Base-by-base conservation (phyloP, 2,329 filamentous ascomycete species). In the Zalaria sp. region DNA sequence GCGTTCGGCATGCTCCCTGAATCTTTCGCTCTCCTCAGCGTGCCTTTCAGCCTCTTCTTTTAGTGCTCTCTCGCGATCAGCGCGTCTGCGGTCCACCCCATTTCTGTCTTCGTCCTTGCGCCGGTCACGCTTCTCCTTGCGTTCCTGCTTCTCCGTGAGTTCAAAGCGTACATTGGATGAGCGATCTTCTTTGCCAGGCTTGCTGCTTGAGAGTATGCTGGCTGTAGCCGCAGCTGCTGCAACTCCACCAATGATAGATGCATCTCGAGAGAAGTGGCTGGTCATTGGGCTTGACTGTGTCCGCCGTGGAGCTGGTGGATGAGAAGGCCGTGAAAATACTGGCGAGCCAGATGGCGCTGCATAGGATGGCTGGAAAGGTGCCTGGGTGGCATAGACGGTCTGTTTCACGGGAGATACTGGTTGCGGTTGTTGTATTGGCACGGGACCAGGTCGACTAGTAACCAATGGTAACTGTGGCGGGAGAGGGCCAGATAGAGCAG, bases 401-500 rank as follows among this genome's bases (percentile, higher is more conserved):
- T 56, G 50, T 27, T 51, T 44, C 3, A 93, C 77, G 0, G 83
- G 84, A 2, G 73, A 69, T 44, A 84, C 73, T 2, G 88, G 88
- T 51, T 87, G 81, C 2, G 88, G 88, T 52, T 93, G 85, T 57
- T 91, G 82, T n/a, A 95, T 68, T 7, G 79, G 77, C 28, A 86
- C 71, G 0, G 75, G 68, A 4, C 66, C 75, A 4, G 79, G 73
- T 35, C 74, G 69, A 10, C 60, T 56, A 11, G 58, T 62, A 25
- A 62, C 57, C 3, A 66, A 56, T 5, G 65, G 53, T 7, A 46
- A 42, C n/a, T 52, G 41, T 10, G 46, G 34, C 10, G 54, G 52
- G 31, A 53, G 57, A 27, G 49, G 50, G 8, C 55, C 56, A 6
- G 56, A 52, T 47, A 58, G 53, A 1, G 53, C 51, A n/a, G 47